Evolutionary conservation across 768 basidiomycete species (phyloP), one percentile per base, ranked within the genome.

Genomic region (Astraeus odoratus): DNA sequence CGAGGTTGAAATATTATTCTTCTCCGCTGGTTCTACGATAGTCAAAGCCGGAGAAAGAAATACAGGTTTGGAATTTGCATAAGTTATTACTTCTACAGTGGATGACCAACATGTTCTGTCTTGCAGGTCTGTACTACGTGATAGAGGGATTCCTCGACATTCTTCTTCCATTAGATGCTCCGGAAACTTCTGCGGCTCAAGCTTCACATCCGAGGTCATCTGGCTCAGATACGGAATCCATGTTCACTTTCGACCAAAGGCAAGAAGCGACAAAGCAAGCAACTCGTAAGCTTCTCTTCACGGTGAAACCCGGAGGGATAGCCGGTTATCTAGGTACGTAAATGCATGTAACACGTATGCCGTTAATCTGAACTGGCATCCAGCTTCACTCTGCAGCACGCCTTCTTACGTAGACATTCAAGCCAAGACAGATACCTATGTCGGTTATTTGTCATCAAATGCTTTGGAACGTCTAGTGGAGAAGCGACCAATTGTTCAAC

Each of bases 341-440:
- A 20, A n/a, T 27, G 27, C 22, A 27, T 40, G 8, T n/a, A 27
- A 16, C 4, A n/a, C 6, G 5, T 36, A 12, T n/a, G n/a, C n/a
- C n/a, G n/a, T n/a, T 4, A 20, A 36, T 39, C 36, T 35, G 45
- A 46, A 40, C 52, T 24, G 31, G 12, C 10, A 37, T 31, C 42
- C 18, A 91, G 89, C 94, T 15, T 92, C 93, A 0, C 74, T 98
- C 3, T 91, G 89, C 53, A 86, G 83, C 43, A 92, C 86, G 22
- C 83, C 92, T 5, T 95, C 92, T 2, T 99, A 98, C 58, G 94
- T 98, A 35, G 91, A 95, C 61, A 96, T 99, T 60, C 84, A 76
- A 52, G 93, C 96, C 4, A 98, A 97, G 70, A 98, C 94, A 0
- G 95, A 99, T 59, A 86, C 85, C n/a, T 99, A 95, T 56, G 96